These are phyloP conservation scores for Penicillium brevicompactum DNA, from an alignment of 2,329 filamentous ascomycete genomes.

Conservation along the genomic window DNA sequence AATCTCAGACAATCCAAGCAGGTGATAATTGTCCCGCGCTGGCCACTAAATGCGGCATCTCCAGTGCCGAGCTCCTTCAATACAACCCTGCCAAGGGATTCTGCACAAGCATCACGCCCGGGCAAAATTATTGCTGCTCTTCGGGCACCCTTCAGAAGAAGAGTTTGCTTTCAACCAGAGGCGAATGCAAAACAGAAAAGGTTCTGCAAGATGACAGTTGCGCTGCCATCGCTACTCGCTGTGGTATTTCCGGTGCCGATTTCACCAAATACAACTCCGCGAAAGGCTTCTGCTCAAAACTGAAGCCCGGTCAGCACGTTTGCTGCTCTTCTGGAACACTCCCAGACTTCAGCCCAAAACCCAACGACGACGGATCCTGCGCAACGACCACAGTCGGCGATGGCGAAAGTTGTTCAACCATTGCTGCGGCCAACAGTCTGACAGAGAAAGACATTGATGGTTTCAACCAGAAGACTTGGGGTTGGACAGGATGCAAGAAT, in stretches of 20 bases:
- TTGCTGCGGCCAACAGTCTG: background rate
- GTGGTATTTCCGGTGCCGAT: slow-evolving; percentile 41
- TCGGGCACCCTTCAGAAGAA: slow-evolving; percentile 29
- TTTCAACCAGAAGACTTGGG: slow-evolving; percentile 47
- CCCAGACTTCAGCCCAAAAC: slow-evolving; percentile 38
- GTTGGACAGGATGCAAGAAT: slow-evolving; percentile 40
- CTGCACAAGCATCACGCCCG: no score
- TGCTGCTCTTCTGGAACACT: slow-evolving; percentile 40
- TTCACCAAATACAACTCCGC: slow-evolving; percentile 43
- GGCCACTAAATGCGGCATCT: slow-evolving; percentile 44
- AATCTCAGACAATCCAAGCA: background rate
- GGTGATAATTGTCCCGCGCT: slow-evolving; percentile 44
- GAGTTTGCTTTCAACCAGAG: background rate
- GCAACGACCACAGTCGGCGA: slow-evolving; percentile 31
- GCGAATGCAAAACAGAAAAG: background rate
- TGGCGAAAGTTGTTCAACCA: slow-evolving; percentile 33
- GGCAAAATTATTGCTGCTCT: slow-evolving; percentile 32
- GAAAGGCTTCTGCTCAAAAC: slow-evolving; percentile 27
- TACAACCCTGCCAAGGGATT: slow-evolving; percentile 34
- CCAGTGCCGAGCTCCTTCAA: slow-evolving; percentile 37
- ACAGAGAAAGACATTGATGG: slow-evolving; percentile 33
- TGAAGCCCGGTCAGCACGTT: slow-evolving; percentile 38
- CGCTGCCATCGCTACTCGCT: slow-evolving; percentile 37
- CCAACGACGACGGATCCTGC: slow-evolving; percentile 39
- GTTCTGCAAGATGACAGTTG: background rate